Evolutionary conservation across 2,329 filamentous ascomycete genomes (phyloP).

Genomic region (Thelonectria discophora): DNA sequence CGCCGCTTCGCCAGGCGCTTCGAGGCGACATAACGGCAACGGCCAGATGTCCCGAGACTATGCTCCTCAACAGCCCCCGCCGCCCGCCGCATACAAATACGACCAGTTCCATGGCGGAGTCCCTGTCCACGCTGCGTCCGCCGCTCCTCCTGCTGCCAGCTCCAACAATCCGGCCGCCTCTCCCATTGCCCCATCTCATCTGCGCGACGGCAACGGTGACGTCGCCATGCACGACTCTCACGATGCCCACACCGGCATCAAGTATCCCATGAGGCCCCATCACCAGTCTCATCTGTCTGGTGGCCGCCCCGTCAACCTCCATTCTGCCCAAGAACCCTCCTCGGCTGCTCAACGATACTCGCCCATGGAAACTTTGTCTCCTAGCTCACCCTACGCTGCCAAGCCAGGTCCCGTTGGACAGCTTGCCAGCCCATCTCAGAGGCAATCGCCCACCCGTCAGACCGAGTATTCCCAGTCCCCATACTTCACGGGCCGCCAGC

Average conservation of each 20-base stretch:
- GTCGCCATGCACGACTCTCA: slow-evolving; percentile 85
- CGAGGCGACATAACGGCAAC: slow-evolving; percentile 70
- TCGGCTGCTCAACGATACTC: slow-evolving; percentile 91
- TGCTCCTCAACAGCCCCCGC: slow-evolving; percentile 45
- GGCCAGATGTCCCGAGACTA: slow-evolving; percentile 59
- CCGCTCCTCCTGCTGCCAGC: slow-evolving; percentile 45
- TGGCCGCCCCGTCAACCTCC: slow-evolving; percentile 66
- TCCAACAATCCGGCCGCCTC: slow-evolving; percentile 64
- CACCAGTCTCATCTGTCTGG: slow-evolving; percentile 76
- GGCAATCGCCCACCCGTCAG: slow-evolving; percentile 82
- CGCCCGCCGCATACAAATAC: slow-evolving; percentile 71
- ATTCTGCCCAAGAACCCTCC: slow-evolving; percentile 76
- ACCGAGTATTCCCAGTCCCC: slow-evolving; percentile 67
- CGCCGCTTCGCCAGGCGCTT: slow-evolving; percentile 61
- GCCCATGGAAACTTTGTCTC: slow-evolving; percentile 90
- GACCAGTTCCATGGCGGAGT: slow-evolving; percentile 67
- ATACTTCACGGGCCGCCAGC: slow-evolving; percentile 60
- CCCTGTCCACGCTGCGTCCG: slow-evolving; percentile 43
- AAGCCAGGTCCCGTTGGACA: slow-evolving; percentile 69
- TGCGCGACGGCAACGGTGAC: slow-evolving; percentile 78
- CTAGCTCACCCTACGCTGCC: slow-evolving; percentile 78
- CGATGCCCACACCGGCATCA: slow-evolving; percentile 85
- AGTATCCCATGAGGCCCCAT: slow-evolving; percentile 83
- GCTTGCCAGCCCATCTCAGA: slow-evolving; percentile 63
- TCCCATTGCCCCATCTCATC: slow-evolving; percentile 63